A percentile compares a stretch with the other conserved stretches of the same genome.
phyloP scores from a whole-genome alignment of 2,329 filamentous ascomycete species.

The Corynespora cassiicola region DNA sequence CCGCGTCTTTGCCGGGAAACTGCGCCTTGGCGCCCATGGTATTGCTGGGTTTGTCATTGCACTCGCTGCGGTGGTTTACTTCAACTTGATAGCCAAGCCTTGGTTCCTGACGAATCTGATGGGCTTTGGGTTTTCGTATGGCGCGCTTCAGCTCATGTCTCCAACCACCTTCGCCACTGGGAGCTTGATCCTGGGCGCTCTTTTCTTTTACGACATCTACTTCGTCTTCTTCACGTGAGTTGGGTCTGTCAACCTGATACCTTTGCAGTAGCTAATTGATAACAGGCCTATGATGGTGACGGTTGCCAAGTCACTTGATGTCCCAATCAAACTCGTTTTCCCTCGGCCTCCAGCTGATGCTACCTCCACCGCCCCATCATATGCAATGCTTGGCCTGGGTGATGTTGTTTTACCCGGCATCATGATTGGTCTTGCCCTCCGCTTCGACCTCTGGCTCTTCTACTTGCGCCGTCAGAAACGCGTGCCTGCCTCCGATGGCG shows the following conservation, averaged over 20 bases:
- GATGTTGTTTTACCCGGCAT: constrained; percentile 94
- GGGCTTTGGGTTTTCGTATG: constrained; percentile 86
- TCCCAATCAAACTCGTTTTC: constrained; percentile 91
- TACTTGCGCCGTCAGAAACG: constrained; percentile 71
- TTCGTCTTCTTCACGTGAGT: constrained; percentile 84
- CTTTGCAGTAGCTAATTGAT: constrained; percentile 6
- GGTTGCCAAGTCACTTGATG: constrained; percentile 86
- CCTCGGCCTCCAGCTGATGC: constrained; percentile 64
- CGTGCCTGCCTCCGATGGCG: constrained; percentile 15
- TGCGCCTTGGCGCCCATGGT: constrained; percentile 62
- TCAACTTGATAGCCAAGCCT: constrained; percentile 65
- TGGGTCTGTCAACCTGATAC: neutral
- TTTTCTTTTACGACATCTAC: constrained; percentile 96
- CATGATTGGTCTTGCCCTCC: constrained; percentile 83
- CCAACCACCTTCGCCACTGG: constrained; percentile 88
- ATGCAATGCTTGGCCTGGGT: constrained; percentile 88
- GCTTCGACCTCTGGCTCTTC: constrained; percentile 88
- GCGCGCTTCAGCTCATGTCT: constrained; percentile 81
- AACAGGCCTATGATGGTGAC: constrained; percentile 81
- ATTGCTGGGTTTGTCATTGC: constrained; percentile 64
- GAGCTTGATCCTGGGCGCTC: constrained; percentile 74
- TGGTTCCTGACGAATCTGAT: constrained; percentile 85
- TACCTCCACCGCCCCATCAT: constrained; percentile 47
- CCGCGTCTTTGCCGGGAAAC: constrained; percentile 54
- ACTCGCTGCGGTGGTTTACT: constrained; percentile 66